A percentile compares a stretch with the other conserved stretches of the same genome.
Evolutionary conservation across 371 early-diverging fungal species (phyloP).

Genomic region (Mucor plumbeus): DNA sequence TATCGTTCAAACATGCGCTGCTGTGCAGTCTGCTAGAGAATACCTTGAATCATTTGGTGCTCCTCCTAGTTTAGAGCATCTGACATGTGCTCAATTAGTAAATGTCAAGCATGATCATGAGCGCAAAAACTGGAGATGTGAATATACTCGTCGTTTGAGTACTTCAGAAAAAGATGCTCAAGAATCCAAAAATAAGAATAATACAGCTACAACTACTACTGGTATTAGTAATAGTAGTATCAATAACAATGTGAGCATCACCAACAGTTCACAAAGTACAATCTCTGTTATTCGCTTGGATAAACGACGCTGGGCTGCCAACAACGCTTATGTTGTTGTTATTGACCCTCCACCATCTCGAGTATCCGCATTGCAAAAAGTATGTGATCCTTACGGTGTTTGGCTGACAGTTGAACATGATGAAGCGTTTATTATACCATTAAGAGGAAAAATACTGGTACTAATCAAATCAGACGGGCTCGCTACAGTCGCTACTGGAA

Average conservation of each 20-base stretch:
- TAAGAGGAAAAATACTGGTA: conserved; percentile 56
- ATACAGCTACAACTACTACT: neutral
- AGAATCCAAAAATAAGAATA: neutral
- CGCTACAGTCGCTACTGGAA: neutral
- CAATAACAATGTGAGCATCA: too few relatives aligned
- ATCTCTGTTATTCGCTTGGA: conserved; percentile 56
- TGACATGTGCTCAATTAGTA: conserved; percentile 49
- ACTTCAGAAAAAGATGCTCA: conserved; percentile 5
- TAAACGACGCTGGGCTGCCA: conserved; percentile 47
- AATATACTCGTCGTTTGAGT: conserved; percentile 44
- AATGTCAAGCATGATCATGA: conserved; percentile 52
- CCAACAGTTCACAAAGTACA: conserved; percentile 9
- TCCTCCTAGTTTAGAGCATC: conserved; percentile 54
- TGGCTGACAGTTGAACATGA: conserved; percentile 59
- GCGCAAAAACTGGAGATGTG: conserved; percentile 56
- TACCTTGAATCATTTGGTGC: conserved; percentile 54
- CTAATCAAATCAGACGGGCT: conserved; percentile 47
- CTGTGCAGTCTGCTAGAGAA: conserved; percentile 43
- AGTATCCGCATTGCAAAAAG: conserved; percentile 40
- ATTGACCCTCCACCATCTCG: conserved; percentile 66
- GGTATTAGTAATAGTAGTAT: neutral
- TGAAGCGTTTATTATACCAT: conserved; percentile 57
- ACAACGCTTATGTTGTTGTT: conserved; percentile 47
- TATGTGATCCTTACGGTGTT: conserved; percentile 52
- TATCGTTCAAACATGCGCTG: conserved; percentile 20